Base-by-base conservation (phyloP, 331 rosid species). In the Acacia concinna region DNA sequence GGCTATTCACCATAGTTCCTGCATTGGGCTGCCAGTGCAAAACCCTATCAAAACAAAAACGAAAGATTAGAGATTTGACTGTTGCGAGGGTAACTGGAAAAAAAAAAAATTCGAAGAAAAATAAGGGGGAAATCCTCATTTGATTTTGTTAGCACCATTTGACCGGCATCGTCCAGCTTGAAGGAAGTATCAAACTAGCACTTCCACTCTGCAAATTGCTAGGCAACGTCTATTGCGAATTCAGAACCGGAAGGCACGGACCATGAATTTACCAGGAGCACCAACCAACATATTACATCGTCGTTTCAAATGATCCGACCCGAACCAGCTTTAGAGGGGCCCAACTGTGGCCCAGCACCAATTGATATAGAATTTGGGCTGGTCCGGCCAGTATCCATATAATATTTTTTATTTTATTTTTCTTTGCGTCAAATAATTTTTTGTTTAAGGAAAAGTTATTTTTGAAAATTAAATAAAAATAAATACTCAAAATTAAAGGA, bases 21-120 rank as follows among this genome's bases (percentile, higher is more conserved):
- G 85, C 90, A n/a, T 80, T 90, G 11, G 97, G 98, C 75, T 91
- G 96, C 97, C 99, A 95, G 56, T 88, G 96, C 90, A 95, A 79
- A 83, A 95, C 88, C 96, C 99, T 91, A 78, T 15, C 13, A n/a
- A 74, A 41, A 35, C 37, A 72, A 54, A 49, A 6, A 59, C 20
- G 6, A 38, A 47, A 64, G 9, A 76, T 64, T n/a, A 65, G 35
- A 76, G 10, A 5, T 46, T 64, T 2, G 23, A 43, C 17, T 23
- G 1, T 0, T 37, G 20, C 5, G 10, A 14, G 5, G 4, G 14
- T 6, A 73, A 31, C 3, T 21, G 6, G 6, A 23, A 73, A 73
- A 73, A 3, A 34, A 30, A 73, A 73, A 73, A 3, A 34, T 17
- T 32, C 66, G 17, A 31, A 54, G 6, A 73, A 5, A 18, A 54